These are phyloP conservation scores for Trichoderma erinaceum DNA, from an alignment of 495 filamentous ascomycete species.

Conservation along the genomic window DNA sequence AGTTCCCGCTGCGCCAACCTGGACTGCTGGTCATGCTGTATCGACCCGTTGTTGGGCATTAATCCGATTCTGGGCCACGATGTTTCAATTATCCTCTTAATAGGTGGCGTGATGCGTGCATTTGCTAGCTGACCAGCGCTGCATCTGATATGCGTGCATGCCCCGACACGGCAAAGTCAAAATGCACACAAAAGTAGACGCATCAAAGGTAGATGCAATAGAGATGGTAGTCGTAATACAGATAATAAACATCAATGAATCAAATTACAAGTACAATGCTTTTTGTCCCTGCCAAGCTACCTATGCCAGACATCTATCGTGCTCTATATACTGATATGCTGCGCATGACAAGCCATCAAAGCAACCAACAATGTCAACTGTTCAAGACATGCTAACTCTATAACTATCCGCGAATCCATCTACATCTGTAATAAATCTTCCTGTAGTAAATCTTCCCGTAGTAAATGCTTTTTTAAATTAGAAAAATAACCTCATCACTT, in stretches of 20 bases:
- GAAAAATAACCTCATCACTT: background rate
- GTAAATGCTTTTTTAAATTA: background rate
- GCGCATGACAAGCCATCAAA: background rate
- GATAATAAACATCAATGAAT: background rate
- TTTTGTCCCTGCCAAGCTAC: background rate
- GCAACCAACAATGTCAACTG: background rate
- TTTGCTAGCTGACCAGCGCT: background rate
- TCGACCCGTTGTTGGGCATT: conserved; percentile 7
- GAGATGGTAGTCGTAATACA: too few species aligned
- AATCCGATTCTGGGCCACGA: background rate
- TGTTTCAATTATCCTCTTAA: background rate
- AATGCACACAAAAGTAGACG: too few species aligned
- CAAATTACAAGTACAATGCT: background rate
- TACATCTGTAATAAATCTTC: conserved; percentile 3
- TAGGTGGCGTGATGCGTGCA: background rate
- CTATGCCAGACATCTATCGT: background rate
- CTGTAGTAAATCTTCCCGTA: background rate
- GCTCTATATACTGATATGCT: conserved; percentile 1
- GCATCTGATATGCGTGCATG: too few species aligned
- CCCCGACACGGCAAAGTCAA: too few species aligned
- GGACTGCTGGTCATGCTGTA: background rate
- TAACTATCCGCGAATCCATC: background rate
- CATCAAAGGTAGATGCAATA: too few species aligned
- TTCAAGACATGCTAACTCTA: background rate
- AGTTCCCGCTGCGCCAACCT: background rate